Percentiles rank a stretch among this genome's conserved stretches.
These are phyloP conservation scores for Neurospora pannonica DNA, from an alignment of 495 filamentous ascomycete species.

Conservation along the genomic window DNA sequence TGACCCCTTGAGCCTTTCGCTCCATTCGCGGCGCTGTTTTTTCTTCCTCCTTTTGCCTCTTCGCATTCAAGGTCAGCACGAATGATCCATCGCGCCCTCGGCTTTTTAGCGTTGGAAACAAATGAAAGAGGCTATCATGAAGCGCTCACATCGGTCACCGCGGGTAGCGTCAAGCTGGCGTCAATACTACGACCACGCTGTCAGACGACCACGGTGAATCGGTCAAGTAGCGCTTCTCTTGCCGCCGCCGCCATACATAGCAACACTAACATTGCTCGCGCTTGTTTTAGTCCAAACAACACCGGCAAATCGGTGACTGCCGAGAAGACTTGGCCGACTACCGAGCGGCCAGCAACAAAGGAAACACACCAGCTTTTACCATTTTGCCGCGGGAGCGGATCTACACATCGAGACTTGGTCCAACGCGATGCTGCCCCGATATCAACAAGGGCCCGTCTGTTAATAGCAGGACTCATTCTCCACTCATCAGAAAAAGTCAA, in stretches of 20 bases:
- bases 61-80: not conserved
- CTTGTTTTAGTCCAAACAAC: not conserved
- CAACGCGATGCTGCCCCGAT: not conserved
- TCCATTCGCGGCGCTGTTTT: not conserved
- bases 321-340: not conserved
- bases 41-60: not conserved
- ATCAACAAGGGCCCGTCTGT: not conserved
- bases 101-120: not conserved
- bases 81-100: not conserved
- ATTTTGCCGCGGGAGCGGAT: not conserved
- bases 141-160: not conserved
- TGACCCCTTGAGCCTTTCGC: not conserved
- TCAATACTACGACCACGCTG: not conserved
- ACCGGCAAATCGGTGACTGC: not conserved
- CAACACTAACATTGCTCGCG: not conserved
- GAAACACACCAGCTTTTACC: not conserved
- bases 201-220: not conserved
- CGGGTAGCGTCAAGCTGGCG: not conserved
- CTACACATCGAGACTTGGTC: not conserved
- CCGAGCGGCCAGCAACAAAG: not conserved
- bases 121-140: not conserved
- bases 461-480: not conserved
- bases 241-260: not conserved
- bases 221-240: not conserved
- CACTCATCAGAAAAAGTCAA: not conserved